Percentiles rank a stretch among this genome's conserved stretches.
These are phyloP conservation scores for Lentinula detonsa DNA, from an alignment of 768 basidiomycete genomes.

Conservation along the genomic window DNA sequence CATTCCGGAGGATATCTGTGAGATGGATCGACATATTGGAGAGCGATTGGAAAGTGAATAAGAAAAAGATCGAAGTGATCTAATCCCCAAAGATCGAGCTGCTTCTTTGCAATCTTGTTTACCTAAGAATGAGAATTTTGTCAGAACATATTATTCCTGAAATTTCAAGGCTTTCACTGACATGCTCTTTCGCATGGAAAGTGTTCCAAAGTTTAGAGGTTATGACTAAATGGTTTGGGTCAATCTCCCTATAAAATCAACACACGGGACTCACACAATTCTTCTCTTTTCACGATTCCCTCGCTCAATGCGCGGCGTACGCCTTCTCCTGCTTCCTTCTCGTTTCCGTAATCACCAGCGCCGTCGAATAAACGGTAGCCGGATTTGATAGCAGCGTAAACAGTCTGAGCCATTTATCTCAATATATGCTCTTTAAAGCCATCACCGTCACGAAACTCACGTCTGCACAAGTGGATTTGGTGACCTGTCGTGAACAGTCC, in stretches of 20 bases:
- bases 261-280: slow-evolving; percentile 58
- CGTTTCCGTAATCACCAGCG: slow-evolving; percentile 86
- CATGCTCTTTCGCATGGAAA: slow-evolving; percentile 76
- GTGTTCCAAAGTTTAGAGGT: slow-evolving; percentile 92
- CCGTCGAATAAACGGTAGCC: slow-evolving; percentile 87
- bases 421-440: background rate
- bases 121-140: slow-evolving; percentile 30
- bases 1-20: slow-evolving; percentile 82
- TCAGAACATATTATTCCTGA: background rate
- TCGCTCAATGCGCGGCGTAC: slow-evolving; percentile 72
- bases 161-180: slow-evolving; percentile 22
- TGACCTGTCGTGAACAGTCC: slow-evolving; percentile 34
- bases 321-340: slow-evolving; percentile 80
- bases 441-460: slow-evolving; percentile 27
- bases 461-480: slow-evolving; percentile 53
- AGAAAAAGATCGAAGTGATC: slow-evolving; percentile 81
- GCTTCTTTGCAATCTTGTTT: slow-evolving; percentile 47
- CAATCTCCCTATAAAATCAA: background rate
- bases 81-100: slow-evolving; percentile 77
- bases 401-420: slow-evolving; percentile 38
- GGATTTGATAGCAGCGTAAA: slow-evolving; percentile 80
- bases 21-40: slow-evolving; percentile 72
- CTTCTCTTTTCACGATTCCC: slow-evolving; percentile 82
- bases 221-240: slow-evolving; percentile 45
- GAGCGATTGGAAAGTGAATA: slow-evolving; percentile 81